Base-by-base conservation (phyloP, 2,329 filamentous ascomycete species). In the Aspergillus unguis region DNA sequence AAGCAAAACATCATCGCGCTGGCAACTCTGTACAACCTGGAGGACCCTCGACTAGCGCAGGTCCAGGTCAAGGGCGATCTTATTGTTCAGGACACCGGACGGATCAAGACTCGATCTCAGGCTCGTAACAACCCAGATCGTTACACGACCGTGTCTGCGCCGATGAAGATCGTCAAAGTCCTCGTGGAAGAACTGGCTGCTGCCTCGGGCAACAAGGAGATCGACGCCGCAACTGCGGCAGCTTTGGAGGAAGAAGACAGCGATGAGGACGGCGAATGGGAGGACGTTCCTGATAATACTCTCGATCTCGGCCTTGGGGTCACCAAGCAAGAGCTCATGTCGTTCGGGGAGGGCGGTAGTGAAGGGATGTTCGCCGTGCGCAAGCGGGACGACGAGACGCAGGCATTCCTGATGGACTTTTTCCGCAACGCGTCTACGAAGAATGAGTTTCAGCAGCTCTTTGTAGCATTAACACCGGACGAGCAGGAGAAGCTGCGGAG, bases 91-190 rank as follows among this genome's bases (percentile, higher is more conserved):
- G 81, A 85, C 52, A 88, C 86, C 57, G 86, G 91, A 59, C 75
- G 87, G 57, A 99, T 99, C 71, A 91, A 96, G 85, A 99, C 94
- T 23, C 85, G 94, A 56, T 96, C 92, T 47, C 88, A 92, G 62
- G 85, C 94, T 10, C 91, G 88, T 72, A 83, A 87, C 68, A 92
- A 92, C 68, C 94, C 94, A 11, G 92, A 96, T 68, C 86, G 87
- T 68, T 97, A 87, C 75, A 96, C 91, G 5, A 84, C 88, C 55
- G 85, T 99, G 53, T 84, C 92, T 0, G 92, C 92, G 0, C 86
- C 90, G 1, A 81, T 99, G 66, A 99, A 99, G 76, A 96, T 99
- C 55, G 76, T 97, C 72, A 99, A 99, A 77, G 87, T 97, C 3
- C 83, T 99, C 6, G 87, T 97, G 43, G 90, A 96, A 66, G 94